Evolutionary conservation across 306 rosid genomes (phyloP).

Genomic region (Fragaria nilgerrensis): DNA sequence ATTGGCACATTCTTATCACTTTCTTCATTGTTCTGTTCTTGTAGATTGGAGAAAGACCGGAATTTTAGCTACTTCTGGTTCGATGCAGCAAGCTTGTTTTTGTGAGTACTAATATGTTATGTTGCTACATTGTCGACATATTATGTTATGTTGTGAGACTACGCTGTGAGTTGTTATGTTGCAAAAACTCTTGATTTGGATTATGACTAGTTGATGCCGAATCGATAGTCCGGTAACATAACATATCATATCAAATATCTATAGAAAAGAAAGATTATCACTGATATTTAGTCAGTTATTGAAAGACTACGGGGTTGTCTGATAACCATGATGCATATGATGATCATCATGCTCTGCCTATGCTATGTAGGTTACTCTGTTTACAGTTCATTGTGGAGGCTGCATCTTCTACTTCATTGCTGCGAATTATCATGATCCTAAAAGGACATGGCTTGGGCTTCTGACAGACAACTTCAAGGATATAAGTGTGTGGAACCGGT

Average conservation of each 20-base stretch:
- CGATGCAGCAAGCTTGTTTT: constrained; percentile 66
- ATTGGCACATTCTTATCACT: neutral
- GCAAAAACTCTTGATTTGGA: neutral
- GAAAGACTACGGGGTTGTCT: too few relatives aligned
- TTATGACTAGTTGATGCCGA: too few relatives aligned
- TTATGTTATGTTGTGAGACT: neutral
- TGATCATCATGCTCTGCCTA: constrained; percentile 20
- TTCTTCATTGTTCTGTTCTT: neutral
- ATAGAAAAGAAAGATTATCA: too few relatives aligned
- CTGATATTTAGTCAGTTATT: too few relatives aligned
- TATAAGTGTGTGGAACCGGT: constrained; percentile 17
- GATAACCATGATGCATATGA: neutral
- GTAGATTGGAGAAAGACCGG: constrained; percentile 79
- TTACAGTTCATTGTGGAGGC: constrained; percentile 55
- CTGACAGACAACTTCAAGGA: neutral
- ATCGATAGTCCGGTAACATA: too few relatives aligned
- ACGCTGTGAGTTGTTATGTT: neutral
- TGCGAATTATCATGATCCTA: constrained; percentile 19
- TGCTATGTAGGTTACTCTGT: constrained; percentile 62
- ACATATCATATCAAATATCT: too few relatives aligned
- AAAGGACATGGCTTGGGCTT: constrained; percentile 49
- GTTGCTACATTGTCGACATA: neutral
- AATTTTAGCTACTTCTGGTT: constrained; percentile 60
- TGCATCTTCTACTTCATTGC: constrained; percentile 60
- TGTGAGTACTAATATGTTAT: constrained; percentile 44